A percentile compares a stretch with the other conserved stretches of the same genome.
Conservation (phyloP, 148 eudicot genomes). For the Vaccinium myrtillus region DNA sequence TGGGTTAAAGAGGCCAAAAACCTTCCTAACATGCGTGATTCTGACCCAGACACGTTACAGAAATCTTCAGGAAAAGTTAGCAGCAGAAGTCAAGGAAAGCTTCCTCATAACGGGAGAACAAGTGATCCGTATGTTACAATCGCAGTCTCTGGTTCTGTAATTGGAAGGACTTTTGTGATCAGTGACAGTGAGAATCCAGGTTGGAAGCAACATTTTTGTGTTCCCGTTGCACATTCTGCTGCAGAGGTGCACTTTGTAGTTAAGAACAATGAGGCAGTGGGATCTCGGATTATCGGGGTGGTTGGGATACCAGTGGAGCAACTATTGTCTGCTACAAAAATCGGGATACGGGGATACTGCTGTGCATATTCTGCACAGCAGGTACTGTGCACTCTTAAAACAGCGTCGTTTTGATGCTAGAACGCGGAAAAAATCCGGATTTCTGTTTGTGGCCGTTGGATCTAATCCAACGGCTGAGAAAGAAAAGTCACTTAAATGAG, state of each 20-base stretch:
- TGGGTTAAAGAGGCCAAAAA: conserved; percentile 78
- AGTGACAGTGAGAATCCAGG: conserved; percentile 59
- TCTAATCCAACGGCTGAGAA: too few relatives aligned
- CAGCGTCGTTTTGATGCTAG: too few relatives aligned
- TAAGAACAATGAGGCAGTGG: conserved; percentile 65
- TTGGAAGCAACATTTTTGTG: conserved; percentile 69
- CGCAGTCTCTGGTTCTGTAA: conserved; percentile 45
- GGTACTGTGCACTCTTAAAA: too few relatives aligned
- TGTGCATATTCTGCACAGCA: too few relatives aligned
- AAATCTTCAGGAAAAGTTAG: conserved; percentile 21
- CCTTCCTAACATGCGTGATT: conserved; percentile 79
- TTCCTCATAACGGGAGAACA: conserved; percentile 38
- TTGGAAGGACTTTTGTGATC: conserved; percentile 73
- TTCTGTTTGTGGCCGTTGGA: too few relatives aligned
- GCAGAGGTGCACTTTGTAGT: conserved; percentile 72
- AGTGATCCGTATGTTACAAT: conserved; percentile 91
- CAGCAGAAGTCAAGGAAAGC: conserved; percentile 22
- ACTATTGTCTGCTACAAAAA: conserved; percentile 36
- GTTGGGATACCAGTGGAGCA: conserved; percentile 57
- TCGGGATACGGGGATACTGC: too few relatives aligned
- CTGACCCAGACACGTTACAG: conserved; percentile 48
- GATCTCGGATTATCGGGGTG: conserved; percentile 64
- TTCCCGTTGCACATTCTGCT: conserved; percentile 73
- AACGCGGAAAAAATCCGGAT: too few relatives aligned
- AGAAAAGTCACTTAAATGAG: too few relatives aligned